These are phyloP conservation scores for Candida orba DNA, from an alignment of 805 yeast genomes.

Conservation along the genomic window DNA sequence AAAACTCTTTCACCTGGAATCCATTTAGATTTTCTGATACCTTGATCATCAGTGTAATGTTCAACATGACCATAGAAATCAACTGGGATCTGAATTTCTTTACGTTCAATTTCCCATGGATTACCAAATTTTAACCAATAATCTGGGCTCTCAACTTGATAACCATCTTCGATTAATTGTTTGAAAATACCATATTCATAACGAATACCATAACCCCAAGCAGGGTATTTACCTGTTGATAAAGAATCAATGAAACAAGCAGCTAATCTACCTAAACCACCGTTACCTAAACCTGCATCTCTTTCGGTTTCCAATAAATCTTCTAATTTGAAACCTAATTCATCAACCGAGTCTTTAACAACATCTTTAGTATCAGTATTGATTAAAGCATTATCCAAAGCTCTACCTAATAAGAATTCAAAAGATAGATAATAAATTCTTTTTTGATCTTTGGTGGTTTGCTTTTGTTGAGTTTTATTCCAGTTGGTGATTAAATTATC, in stretches of 20 bases:
- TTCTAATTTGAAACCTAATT: slow-evolving; percentile 82
- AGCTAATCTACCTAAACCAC: slow-evolving; percentile 91
- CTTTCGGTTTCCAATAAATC: slow-evolving; percentile 82
- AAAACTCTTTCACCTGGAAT: slow-evolving; percentile 82
- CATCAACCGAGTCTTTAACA: slow-evolving; percentile 49
- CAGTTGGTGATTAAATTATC: slow-evolving; percentile 79
- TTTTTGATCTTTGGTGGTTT: slow-evolving; percentile 76
- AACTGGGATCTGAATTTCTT: slow-evolving; percentile 82
- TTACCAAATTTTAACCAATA: slow-evolving; percentile 85
- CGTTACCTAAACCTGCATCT: slow-evolving; percentile 93
- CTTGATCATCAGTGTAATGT: slow-evolving; percentile 37
- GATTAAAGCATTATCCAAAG: slow-evolving; percentile 88
- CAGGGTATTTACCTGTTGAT: slow-evolving; percentile 79
- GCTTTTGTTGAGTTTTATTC: slow-evolving; percentile 90
- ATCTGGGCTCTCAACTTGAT: slow-evolving; percentile 92
- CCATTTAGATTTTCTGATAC: slow-evolving; percentile 67
- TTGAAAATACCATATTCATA: slow-evolving; percentile 91
- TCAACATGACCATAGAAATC: slow-evolving; percentile 74
- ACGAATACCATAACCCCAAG: slow-evolving; percentile 95
- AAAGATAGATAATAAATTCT: slow-evolving; percentile 80
- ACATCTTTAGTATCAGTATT: slow-evolving; percentile 63
- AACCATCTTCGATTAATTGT: slow-evolving; percentile 84
- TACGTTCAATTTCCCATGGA: slow-evolving; percentile 90
- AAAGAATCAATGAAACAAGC: slow-evolving; percentile 91
- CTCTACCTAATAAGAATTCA: slow-evolving; percentile 92